A percentile compares a stretch with the other conserved stretches of the same genome.
Conservation (phyloP, 2,329 filamentous ascomycete species). For the Colletotrichum melonis region DNA sequence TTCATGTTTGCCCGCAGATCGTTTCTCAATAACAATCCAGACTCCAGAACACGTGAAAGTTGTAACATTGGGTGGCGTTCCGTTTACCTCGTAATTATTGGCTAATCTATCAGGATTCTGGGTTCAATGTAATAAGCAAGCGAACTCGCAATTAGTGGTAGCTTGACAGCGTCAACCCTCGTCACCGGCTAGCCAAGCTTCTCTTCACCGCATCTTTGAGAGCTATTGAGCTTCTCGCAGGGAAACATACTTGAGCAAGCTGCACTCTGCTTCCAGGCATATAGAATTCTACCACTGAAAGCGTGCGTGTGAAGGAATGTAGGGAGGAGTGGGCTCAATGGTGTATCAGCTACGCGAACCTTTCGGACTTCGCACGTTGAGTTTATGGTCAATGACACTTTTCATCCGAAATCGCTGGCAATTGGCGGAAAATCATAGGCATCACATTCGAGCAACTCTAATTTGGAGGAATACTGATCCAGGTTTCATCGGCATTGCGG, state of each 20-base stretch:
- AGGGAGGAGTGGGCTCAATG: too few relatives aligned
- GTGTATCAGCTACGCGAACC: not conserved
- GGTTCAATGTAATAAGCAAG: not conserved
- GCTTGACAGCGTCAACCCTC: too few relatives aligned
- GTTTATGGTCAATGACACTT: not conserved
- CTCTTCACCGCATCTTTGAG: too few relatives aligned
- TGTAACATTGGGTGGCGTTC: not conserved
- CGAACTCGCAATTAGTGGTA: not conserved
- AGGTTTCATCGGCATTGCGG: not conserved
- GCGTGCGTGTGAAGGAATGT: too few relatives aligned
- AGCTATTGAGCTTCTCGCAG: too few relatives aligned
- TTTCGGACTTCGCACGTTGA: not conserved
- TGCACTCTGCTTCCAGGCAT: too few relatives aligned
- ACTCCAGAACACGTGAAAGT: not conserved
- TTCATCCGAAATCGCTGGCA: not conserved
- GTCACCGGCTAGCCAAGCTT: too few relatives aligned
- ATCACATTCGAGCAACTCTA: not conserved
- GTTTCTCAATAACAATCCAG: not conserved
- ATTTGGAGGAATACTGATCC: too few relatives aligned
- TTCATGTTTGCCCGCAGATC: not conserved
- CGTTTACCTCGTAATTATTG: not conserved
- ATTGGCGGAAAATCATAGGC: not conserved
- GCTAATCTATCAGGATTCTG: too few relatives aligned
- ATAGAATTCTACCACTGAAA: too few relatives aligned
- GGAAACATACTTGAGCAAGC: too few relatives aligned